Evolutionary conservation across 2,329 filamentous ascomycete genomes (phyloP), one percentile per base, ranked within the genome.

Genomic region (Chaetomium sp.): DNA sequence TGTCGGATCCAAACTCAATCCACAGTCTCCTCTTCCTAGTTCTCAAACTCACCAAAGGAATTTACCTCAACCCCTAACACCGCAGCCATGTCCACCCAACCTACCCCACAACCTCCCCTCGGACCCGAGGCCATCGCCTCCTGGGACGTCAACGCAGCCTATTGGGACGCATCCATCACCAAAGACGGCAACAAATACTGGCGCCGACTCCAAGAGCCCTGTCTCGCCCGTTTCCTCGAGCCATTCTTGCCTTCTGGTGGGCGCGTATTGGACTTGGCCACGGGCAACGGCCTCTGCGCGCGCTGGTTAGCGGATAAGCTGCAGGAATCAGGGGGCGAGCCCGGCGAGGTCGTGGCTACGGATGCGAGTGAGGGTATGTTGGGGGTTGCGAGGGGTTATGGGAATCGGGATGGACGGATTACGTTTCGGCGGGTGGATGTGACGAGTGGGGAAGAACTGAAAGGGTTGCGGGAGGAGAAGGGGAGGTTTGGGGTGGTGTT

Each of bases 231-330:
- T 4, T 65, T 78, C 34, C 63, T 74, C 0, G 55, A 59, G 1
- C 58, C 65, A 11, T 55, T 62, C 11, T 57, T 61, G 6, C 10
- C 46, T 6, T 14, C 6, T 6, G 34, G 6, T 11, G 65, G 71
- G 50, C 63, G 63, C 6, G 73, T 73, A 0, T 67, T 79, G 5
- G 76, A 79, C 53, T 66, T 79, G n/a, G 74, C 76, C 3, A 77
- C 74, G 0, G 76, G 76, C 41, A 79, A 78, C 55, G 76, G 76
- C 32, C 69, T 79, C 33, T 71, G 72, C 14, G 74, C 76, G 12
- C 71, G 76, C 27, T 74, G 72, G 69, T 67, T 80, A 12, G 71
- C 69, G 1, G 62, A 61, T 8, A 57, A 67, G 27, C 71, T 70
- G 8, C 69, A 69, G 0, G 54, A 59, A 1, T 45, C 34, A 1